phyloP scores from a whole-genome alignment of 768 basidiomycete genomes.

The Neoboletus subvelutipes region DNA sequence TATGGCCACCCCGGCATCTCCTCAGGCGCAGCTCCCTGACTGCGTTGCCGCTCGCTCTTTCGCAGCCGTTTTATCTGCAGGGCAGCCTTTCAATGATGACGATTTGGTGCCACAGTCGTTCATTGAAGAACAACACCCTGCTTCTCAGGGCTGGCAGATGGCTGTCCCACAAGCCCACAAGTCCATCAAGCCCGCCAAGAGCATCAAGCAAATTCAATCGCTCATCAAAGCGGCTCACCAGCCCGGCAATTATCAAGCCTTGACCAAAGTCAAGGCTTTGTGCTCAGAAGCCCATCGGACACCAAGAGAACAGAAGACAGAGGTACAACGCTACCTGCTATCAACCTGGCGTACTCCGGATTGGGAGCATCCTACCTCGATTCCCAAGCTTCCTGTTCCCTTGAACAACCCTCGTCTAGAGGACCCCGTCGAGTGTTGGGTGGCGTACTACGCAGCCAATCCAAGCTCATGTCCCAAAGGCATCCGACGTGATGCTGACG shows the following conservation, averaged over 20 bases:
- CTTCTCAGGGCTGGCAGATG: constrained; percentile 27
- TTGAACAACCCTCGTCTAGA: constrained; percentile 46
- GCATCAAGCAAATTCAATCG: constrained; percentile 40
- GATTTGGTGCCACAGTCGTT: constrained; percentile 24
- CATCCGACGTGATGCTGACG: constrained; percentile 40
- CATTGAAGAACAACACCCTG: constrained; percentile 20
- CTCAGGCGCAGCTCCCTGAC: constrained; percentile 35
- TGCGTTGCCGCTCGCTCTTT: constrained; percentile 37
- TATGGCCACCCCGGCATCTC: constrained; percentile 34
- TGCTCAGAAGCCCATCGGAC: constrained; percentile 47
- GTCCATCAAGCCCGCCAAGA: constrained; percentile 32
- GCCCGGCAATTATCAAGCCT: constrained; percentile 40
- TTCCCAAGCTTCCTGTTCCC: constrained; percentile 19
- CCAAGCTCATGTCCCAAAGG: constrained; percentile 48
- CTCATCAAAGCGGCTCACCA: constrained; percentile 45
- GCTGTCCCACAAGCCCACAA: constrained; percentile 14
- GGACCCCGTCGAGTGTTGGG: constrained; percentile 47
- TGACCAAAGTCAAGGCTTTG: constrained; percentile 43
- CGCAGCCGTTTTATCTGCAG: constrained; percentile 32
- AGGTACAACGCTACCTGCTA: constrained; percentile 42
- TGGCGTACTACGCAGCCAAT: constrained; percentile 44
- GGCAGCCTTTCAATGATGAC: constrained; percentile 27
- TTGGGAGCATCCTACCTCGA: constrained; percentile 26
- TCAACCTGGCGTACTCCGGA: constrained; percentile 47
- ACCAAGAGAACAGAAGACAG: constrained; percentile 43